These are phyloP conservation scores for Monilinia vaccinii-corymbosi DNA, from an alignment of 2,329 filamentous ascomycete species.

Conservation along the genomic window DNA sequence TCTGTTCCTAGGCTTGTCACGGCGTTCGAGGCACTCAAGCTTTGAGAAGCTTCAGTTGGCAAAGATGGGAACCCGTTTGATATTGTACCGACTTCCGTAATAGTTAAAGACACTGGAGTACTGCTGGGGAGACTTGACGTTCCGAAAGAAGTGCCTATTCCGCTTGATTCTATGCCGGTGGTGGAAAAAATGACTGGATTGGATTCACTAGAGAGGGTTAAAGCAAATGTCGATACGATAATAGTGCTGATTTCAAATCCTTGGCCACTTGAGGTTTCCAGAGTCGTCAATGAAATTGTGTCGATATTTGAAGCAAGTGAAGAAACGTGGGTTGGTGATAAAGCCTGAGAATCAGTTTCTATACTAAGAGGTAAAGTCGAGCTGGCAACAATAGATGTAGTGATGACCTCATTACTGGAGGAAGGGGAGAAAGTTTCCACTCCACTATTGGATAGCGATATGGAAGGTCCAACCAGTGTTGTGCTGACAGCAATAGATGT, in stretches of 20 bases:
- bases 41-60: not conserved
- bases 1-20: not conserved
- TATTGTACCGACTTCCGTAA: not conserved
- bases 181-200: not conserved
- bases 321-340: not conserved
- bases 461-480: not conserved
- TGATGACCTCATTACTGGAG: not conserved
- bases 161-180: not conserved
- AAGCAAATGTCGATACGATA: not conserved
- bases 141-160: not conserved
- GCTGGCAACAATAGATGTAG: not conserved
- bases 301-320: not conserved
- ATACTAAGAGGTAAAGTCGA: not conserved
- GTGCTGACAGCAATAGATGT: not conserved
- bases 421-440: not conserved
- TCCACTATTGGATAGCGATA: not conserved
- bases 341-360: not conserved
- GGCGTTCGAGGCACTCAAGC: not conserved
- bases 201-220: not conserved
- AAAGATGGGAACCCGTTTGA: not conserved
- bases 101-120: not conserved
- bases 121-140: not conserved
- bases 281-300: not conserved
- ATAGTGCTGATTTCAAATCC: not conserved
- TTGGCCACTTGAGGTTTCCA: not conserved